phyloP scores from a whole-genome alignment of 2,329 filamentous ascomycete genomes.

The Neonectria hederae region DNA sequence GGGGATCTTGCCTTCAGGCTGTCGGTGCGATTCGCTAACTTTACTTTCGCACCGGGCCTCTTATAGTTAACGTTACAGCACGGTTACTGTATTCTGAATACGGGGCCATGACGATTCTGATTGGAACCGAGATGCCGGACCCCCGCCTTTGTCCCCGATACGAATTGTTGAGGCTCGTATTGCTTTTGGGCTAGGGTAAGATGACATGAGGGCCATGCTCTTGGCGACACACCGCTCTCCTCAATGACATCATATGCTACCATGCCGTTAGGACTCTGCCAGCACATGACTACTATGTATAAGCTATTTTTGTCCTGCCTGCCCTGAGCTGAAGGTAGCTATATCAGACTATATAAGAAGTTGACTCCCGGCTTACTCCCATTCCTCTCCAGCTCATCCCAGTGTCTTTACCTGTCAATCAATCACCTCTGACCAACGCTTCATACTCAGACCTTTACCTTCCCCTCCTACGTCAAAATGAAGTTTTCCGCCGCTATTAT shows the following conservation, averaged over 20 bases:
- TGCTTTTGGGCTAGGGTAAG: not conserved
- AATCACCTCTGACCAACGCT: not conserved
- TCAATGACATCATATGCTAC: not conserved
- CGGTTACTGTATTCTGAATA: not conserved
- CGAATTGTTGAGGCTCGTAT: not conserved
- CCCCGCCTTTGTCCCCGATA: not conserved
- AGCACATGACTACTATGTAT: not conserved
- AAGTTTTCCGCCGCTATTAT: constrained; percentile 41
- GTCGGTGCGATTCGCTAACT: not conserved
- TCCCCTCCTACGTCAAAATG: constrained; percentile 39
- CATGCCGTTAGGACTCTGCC: not conserved
- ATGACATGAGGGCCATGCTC: not conserved
- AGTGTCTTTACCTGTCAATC: not conserved
- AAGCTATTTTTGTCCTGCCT: not conserved
- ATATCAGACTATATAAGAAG: not conserved
- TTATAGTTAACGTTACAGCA: not conserved
- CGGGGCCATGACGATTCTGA: not conserved
- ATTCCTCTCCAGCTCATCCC: not conserved
- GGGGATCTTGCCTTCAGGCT: not conserved
- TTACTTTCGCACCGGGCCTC: not conserved
- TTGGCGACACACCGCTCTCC: not conserved
- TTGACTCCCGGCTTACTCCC: not conserved
- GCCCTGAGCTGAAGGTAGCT: not conserved
- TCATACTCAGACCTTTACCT: not conserved
- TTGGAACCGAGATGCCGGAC: not conserved